Evolutionary conservation across 768 basidiomycete genomes (phyloP), one percentile per base, ranked within the genome.

Genomic region (Daedaleopsis nitida): DNA sequence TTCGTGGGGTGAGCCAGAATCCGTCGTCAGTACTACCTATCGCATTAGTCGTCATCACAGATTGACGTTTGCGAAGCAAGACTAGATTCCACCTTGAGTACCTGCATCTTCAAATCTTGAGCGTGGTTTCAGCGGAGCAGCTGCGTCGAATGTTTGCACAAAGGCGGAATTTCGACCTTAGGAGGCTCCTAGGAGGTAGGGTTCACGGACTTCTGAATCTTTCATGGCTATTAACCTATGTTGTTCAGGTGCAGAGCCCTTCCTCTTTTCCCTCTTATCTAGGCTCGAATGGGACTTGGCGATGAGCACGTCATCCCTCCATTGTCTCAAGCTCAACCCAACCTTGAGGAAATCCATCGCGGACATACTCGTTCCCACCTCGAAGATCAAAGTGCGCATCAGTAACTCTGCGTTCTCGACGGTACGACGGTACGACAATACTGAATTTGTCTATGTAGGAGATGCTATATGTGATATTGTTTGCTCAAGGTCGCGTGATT

Each of bases 1-100:
- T 21, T 86, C 89, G 12, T 96, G 93, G 92, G 92, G 92, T 13
- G 97, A 98, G 74, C 96, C 97, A 0, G 97, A 98, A 75, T 92
- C 91, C 62, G 88, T 98, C 65, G 96, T 98, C 77, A 57, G 60
- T 63, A 52, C 37, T 12, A 5, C 5, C 23, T n/a, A n/a, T 42
- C 35, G 13, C 17, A 19, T 47, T 27, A 57, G 35, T n/a, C 32
- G 42, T 50, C 59, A 38, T 17, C 49, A 34, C 34, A 48, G 39
- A 62, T 68, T 78, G 69, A 76, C 68, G 60, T 73, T 80, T 71
- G 76, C 80, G 77, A 88, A 87, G 83, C 58, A 87, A 98, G 96
- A 89, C 91, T 65, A 85, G 96, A 57, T 84, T 86, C 21, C 97
- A 98, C 78, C 83, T 99, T 62, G 96, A 98, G 73, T 97, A 97